Evolutionary conservation across 148 eudicot genomes (phyloP).

Genomic region (Simmondsia chinensis): DNA sequence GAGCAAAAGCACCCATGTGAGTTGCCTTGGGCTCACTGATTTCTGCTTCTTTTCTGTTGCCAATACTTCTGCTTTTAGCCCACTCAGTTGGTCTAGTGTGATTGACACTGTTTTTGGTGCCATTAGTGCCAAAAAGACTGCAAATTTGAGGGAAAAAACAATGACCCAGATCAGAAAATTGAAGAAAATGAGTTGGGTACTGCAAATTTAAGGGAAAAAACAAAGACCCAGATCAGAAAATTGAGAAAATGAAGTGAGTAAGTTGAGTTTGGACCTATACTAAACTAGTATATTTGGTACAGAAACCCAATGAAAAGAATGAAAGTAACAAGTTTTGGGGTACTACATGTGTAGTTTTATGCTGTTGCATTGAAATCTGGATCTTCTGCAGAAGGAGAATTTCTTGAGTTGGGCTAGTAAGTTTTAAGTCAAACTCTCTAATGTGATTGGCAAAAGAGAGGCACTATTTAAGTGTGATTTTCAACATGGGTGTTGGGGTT

Average conservation of each 20-base stretch:
- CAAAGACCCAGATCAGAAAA: no score
- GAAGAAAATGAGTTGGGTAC: no score
- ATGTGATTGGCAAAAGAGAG: not conserved
- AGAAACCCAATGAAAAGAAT: not conserved
- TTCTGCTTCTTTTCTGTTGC: constrained; percentile 9
- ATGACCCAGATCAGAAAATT: no score
- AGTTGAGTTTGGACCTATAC: no score
- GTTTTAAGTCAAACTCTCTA: constrained; percentile 2
- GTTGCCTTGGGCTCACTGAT: constrained; percentile 16
- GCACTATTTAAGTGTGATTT: no score
- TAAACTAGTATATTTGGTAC: not conserved
- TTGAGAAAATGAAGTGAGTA: no score
- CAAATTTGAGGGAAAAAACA: no score
- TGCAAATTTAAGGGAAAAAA: no score
- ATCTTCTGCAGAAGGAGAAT: not conserved
- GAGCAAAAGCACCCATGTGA: constrained; percentile 19
- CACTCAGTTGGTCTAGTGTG: constrained; percentile 10
- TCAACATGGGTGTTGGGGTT: not conserved
- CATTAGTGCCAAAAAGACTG: constrained; percentile 4
- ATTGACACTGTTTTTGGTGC: constrained; percentile 12
- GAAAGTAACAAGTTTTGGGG: not conserved
- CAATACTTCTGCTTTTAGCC: constrained; percentile 1
- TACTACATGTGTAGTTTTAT: not conserved
- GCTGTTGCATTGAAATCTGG: constrained; percentile 3
- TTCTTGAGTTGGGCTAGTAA: not conserved